Percentiles rank a stretch among this genome's conserved stretches.
These are phyloP conservation scores for Coemansia sp. DNA, from an alignment of 192 early-diverging fungal genomes.

Conservation along the genomic window DNA sequence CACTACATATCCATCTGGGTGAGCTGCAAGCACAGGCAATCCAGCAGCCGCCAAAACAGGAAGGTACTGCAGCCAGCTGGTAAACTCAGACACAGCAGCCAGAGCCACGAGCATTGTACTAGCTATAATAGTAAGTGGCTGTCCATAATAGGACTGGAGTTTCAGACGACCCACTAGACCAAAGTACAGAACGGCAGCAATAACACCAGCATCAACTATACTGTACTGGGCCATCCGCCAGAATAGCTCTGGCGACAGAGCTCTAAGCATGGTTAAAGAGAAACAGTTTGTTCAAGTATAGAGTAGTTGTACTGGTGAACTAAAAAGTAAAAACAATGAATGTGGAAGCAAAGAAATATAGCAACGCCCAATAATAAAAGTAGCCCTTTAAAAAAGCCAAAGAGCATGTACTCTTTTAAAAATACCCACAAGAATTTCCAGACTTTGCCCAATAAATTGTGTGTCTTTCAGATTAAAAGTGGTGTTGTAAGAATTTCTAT, in stretches of 20 bases:
- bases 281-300: not conserved
- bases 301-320: not conserved
- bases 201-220: not conserved
- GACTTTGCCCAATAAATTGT: too few relatives aligned
- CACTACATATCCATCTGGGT: not conserved
- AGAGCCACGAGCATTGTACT: not conserved
- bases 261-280: not conserved
- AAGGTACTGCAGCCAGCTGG: not conserved
- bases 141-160: not conserved
- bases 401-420: too few relatives aligned
- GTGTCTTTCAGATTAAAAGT: too few relatives aligned
- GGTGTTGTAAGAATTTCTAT: too few relatives aligned
- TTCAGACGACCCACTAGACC: not conserved
- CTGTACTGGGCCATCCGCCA: not conserved
- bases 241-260: not conserved
- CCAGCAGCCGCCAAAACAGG: not conserved
- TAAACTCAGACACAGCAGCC: not conserved
- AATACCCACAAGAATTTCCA: too few relatives aligned
- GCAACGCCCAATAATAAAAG: too few relatives aligned
- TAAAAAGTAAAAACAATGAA: not conserved
- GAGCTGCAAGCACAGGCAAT: not conserved
- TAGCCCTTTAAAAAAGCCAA: too few relatives aligned
- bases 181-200: not conserved
- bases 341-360: not conserved
- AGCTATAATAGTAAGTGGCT: not conserved